These are phyloP conservation scores for Thelonectria rubi DNA, from an alignment of 2,329 filamentous ascomycete species.

Conservation along the genomic window DNA sequence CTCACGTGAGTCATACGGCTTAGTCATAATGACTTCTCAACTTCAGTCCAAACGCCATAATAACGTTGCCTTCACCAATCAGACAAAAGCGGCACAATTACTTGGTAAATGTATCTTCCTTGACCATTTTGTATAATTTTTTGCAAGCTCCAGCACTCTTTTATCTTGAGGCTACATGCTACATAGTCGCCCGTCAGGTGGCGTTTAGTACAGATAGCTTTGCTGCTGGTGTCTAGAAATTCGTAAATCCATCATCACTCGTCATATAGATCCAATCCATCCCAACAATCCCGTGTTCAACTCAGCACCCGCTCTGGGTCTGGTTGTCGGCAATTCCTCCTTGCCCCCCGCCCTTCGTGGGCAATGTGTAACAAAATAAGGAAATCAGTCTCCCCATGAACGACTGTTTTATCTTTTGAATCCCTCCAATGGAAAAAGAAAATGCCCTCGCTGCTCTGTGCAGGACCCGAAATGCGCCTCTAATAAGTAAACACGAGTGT, in stretches of 20 bases:
- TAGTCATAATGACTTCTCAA: neutral
- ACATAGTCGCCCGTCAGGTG: constrained; percentile 6
- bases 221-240: constrained; percentile 23
- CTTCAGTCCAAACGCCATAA: neutral
- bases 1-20: neutral
- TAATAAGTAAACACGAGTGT: constrained; percentile 14
- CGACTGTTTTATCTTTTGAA: constrained; percentile 23
- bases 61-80: neutral
- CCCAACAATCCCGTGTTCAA: constrained; percentile 2
- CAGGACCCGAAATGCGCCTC: constrained; percentile 21
- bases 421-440: constrained; percentile 1
- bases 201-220: constrained; percentile 23
- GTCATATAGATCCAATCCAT: constrained; percentile 18
- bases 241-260: constrained; percentile 29
- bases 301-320: constrained; percentile 8
- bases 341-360: constrained; percentile 1
- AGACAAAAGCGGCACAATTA: neutral
- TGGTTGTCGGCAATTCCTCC: constrained; percentile 1
- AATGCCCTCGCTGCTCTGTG: constrained; percentile 16
- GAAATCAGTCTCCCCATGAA: constrained; percentile 10
- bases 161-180: constrained; percentile 11
- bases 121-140: constrained; percentile 15
- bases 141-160: constrained; percentile 18
- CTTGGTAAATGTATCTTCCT: constrained; percentile 11
- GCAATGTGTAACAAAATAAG: constrained; percentile 8